Percentiles rank a stretch among this genome's conserved stretches.
These are phyloP conservation scores for Chrysanthemum seticuspe DNA, from an alignment of 129 eudicot genomes.

Conservation along the genomic window DNA sequence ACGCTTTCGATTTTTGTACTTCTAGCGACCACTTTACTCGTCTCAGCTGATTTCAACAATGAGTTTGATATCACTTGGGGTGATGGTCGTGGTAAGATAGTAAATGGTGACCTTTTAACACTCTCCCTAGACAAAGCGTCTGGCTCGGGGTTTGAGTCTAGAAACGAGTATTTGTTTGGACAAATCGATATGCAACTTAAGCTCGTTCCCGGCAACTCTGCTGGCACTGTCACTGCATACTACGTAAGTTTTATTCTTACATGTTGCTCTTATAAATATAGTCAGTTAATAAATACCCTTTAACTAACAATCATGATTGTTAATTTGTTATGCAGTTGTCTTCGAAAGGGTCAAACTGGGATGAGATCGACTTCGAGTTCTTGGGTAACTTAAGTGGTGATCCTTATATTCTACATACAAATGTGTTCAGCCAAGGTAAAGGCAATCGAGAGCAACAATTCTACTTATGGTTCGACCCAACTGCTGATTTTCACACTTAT, in stretches of 20 bases:
- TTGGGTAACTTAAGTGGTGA: conserved; percentile 38
- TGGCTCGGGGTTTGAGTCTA: conserved; percentile 61
- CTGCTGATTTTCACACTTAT: conserved; percentile 67
- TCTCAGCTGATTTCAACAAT: conserved; percentile 30
- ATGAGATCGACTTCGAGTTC: conserved; percentile 63
- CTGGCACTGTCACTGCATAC: conserved; percentile 61
- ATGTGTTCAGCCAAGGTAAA: conserved; percentile 55
- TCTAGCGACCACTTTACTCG: conserved; percentile 7
- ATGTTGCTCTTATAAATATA: too few relatives aligned
- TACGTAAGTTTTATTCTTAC: conserved; percentile 24
- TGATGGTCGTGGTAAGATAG: conserved; percentile 52
- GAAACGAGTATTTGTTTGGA: conserved; percentile 49
- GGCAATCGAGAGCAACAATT: conserved; percentile 65
- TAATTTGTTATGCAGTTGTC: conserved; percentile 41
- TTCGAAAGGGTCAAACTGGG: conserved; percentile 57
- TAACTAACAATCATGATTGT: not conserved
- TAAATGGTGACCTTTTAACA: conserved; percentile 40
- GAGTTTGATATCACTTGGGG: conserved; percentile 61
- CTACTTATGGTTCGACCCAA: conserved; percentile 66
- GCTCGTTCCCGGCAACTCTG: conserved; percentile 61
- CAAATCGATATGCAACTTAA: conserved; percentile 57
- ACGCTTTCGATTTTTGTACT: not conserved
- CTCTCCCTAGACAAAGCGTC: conserved; percentile 56
- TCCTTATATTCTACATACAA: conserved; percentile 37
- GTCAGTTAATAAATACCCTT: not conserved